Evolutionary conservation across 805 yeast species (phyloP), one percentile per base, ranked within the genome.

Genomic region (Lipomyces sp.): DNA sequence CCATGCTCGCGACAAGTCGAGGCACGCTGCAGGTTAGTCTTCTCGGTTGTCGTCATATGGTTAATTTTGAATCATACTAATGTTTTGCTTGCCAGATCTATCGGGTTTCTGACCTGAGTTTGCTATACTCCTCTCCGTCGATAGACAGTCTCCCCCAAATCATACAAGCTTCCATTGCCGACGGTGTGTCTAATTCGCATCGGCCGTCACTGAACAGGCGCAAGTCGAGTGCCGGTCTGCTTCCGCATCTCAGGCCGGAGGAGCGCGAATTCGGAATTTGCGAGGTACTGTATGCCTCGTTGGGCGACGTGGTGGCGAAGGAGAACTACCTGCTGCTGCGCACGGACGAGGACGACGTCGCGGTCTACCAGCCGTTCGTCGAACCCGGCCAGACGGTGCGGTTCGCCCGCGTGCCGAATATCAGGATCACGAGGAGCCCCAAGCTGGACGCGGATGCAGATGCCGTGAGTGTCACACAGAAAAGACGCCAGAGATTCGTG

Each of bases 301-400:
- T 88, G 28, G 96, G 96, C 4, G 86, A 84, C 60, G 64, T 68
- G 7, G 58, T 64, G 31, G 55, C 63, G 26, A 73, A 76, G 39
- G 83, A 81, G 42, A 89, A 85, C 59, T 81, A 81, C 64, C 65
- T 89, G 51, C 75, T 88, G 0, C 72, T 86, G 6, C 68, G 87
- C 44, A 88, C 95, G 0, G 79, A 82, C 63, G 93, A 95, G 46
- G 95, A 95, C 60, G 93, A 87, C 64, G 70, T 88, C 1, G 70
- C 80, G 32, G 69, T 85, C 44, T 89, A 88, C 65, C 81, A 80
- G 59, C 69, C 82, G 32, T 79, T 68, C 54, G 70, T 71, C 53
- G 79, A 74, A 59, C 19, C 24, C 14, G 39, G 13, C 23, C 39
- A 23, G 2, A 21, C 16, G 14, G 16, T 14, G 38, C 14, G 6